These are phyloP conservation scores for Oryza meyeriana DNA, from an alignment of 176 grass and related monocot genomes.

Conservation along the genomic window DNA sequence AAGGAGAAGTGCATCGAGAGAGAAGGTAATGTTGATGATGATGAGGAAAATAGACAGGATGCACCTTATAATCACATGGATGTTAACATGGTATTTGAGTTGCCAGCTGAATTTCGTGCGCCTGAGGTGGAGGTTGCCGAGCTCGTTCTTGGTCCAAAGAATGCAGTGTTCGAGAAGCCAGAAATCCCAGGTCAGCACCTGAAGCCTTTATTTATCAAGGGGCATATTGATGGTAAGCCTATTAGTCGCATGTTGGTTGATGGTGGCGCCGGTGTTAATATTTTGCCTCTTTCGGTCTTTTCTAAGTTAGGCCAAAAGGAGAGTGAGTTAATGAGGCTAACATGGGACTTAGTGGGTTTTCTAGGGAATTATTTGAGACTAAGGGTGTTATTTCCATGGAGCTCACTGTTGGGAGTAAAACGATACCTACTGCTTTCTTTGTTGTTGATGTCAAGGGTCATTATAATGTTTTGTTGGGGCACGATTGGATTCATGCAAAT, in stretches of 20 bases:
- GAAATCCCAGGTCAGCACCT: neutral
- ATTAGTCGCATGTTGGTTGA: neutral
- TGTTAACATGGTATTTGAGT: neutral
- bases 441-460: too few species aligned
- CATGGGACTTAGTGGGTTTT: too few species aligned
- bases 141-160: neutral
- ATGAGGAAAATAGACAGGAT: neutral
- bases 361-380: too few species aligned
- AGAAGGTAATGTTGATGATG: neutral
- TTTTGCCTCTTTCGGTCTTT: neutral
- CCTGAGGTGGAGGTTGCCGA: neutral
- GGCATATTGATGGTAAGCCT: neutral
- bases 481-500: too few species aligned
- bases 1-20: neutral
- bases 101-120: neutral
- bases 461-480: too few species aligned
- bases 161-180: neutral
- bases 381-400: too few species aligned
- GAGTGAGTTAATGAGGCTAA: too few species aligned
- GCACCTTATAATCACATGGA: neutral
- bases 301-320: neutral
- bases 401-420: too few species aligned
- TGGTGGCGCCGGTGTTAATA: neutral
- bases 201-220: neutral
- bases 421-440: too few species aligned